Conservation (phyloP, 129 eudicot genomes). For the Lonicera japonica region DNA sequence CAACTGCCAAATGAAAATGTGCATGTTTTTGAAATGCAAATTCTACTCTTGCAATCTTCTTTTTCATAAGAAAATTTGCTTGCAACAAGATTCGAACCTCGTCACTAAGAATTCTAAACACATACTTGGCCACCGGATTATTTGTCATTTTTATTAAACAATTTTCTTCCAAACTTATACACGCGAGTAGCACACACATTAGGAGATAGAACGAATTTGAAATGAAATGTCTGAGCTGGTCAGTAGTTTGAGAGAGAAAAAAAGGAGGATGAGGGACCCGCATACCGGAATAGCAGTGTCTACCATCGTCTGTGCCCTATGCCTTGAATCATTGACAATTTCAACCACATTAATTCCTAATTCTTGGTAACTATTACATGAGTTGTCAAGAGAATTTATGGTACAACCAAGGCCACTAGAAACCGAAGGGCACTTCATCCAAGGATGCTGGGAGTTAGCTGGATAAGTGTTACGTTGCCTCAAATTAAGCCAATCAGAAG, state of each 20-base stretch:
- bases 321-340: conserved; percentile 39
- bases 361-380: conserved; percentile 21
- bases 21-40: no score
- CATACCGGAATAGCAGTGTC: conserved; percentile 50
- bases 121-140: no score
- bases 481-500: conserved; percentile 34
- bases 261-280: neutral
- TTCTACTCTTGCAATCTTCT: no score
- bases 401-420: conserved; percentile 14
- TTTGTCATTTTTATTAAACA: no score
- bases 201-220: no score
- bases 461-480: conserved; percentile 44
- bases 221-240: no score
- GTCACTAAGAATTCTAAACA: no score
- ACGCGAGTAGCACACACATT: no score
- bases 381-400: conserved; percentile 21
- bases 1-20: no score
- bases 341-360: conserved; percentile 39
- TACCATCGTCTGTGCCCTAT: conserved; percentile 48
- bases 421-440: conserved; percentile 30
- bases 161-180: no score
- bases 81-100: no score
- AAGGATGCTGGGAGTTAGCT: conserved; percentile 23
- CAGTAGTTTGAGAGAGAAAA: neutral
- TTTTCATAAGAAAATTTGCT: no score